Conservation (phyloP, 2,329 filamentous ascomycete species). For the Escovopsis sp. region DNA sequence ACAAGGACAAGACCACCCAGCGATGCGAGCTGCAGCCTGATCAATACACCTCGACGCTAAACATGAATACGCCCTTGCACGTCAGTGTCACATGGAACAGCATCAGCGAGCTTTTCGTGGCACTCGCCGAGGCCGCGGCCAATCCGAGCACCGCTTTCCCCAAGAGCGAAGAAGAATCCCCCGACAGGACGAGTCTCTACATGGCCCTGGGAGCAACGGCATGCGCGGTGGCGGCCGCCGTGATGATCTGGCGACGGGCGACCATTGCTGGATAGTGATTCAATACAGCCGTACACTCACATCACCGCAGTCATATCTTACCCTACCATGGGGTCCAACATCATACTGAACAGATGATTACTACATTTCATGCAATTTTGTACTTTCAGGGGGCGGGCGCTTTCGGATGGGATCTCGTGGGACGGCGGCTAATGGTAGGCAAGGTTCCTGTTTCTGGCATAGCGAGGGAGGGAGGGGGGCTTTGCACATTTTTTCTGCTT, state of each 20-base stretch:
- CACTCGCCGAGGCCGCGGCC: conserved; percentile 79
- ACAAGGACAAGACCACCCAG: conserved; percentile 94
- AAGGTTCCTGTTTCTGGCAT: not conserved
- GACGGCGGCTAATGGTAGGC: not conserved
- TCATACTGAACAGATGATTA: too few species aligned
- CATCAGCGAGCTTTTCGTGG: conserved; percentile 87
- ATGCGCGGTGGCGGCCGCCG: conserved; percentile 46
- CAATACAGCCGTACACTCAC: too few species aligned
- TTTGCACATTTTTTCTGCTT: too few species aligned
- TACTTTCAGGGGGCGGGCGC: too few species aligned
- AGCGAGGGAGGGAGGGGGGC: too few species aligned
- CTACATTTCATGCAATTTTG: too few species aligned
- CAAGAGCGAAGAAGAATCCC: conserved; percentile 71
- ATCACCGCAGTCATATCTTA: too few species aligned
- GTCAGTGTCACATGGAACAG: conserved; percentile 91
- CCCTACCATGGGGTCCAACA: too few species aligned
- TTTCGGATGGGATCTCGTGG: too few species aligned
- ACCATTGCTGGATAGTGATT: conserved; percentile 27
- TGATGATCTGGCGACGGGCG: conserved; percentile 50
- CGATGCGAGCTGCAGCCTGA: conserved; percentile 82
- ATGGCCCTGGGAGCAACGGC: conserved; percentile 64
- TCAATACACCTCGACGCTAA: conserved; percentile 69
- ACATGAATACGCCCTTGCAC: conserved; percentile 84
- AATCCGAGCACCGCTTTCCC: conserved; percentile 82
- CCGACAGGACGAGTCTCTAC: conserved; percentile 74